Conservation (phyloP, 768 basidiomycete species). For the Lactarius deliciosus region DNA sequence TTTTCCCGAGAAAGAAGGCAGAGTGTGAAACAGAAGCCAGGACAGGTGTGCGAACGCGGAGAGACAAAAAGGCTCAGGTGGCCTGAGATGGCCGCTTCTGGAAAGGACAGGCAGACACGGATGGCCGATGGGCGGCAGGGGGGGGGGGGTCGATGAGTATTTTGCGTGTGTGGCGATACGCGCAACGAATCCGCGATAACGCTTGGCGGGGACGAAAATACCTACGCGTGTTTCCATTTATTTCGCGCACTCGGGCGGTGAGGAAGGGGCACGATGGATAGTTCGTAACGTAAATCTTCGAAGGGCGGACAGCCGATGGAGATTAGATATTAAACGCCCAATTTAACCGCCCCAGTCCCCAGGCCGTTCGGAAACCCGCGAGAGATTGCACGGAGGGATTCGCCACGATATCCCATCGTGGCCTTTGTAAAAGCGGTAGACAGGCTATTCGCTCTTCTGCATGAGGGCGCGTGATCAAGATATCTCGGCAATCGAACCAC, state of each 20-base stretch:
- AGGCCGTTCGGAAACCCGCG: background rate
- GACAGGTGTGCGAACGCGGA: background rate
- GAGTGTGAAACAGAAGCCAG: background rate
- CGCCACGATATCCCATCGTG: background rate
- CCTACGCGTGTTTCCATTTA: background rate
- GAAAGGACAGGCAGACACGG: background rate
- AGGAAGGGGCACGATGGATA: background rate
- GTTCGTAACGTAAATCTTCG: slow-evolving; percentile 15
- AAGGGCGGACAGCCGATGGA: background rate
- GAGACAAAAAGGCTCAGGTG: background rate
- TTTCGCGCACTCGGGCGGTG: background rate
- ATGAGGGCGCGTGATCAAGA: background rate
- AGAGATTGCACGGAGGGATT: background rate
- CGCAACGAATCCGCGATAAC: background rate
- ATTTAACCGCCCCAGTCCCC: background rate
- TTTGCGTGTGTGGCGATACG: background rate
- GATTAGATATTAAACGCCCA: slow-evolving; percentile 1
- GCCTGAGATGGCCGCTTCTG: background rate
- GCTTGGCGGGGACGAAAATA: background rate
- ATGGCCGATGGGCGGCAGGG: background rate
- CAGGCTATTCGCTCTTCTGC: background rate
- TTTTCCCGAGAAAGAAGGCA: slow-evolving; percentile 6
- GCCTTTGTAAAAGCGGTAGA: background rate
- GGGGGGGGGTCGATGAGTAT: background rate
- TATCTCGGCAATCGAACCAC: background rate